phyloP scores from a whole-genome alignment of 768 basidiomycete species.

The Rickenella mellea region DNA sequence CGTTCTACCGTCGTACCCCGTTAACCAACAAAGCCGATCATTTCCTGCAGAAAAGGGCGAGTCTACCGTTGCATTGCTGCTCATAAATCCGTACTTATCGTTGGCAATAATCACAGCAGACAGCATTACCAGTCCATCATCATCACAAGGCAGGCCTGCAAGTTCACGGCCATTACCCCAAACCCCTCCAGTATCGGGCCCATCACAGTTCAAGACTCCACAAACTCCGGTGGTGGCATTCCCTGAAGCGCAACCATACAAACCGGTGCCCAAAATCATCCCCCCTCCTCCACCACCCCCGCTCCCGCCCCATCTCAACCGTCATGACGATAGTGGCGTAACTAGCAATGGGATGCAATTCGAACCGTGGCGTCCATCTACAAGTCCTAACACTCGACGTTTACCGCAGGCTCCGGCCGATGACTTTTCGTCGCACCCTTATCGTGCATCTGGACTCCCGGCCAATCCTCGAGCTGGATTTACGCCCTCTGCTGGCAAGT shows the following conservation, averaged over 20 bases:
- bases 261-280: not conserved
- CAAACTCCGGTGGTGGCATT: conserved; percentile 8
- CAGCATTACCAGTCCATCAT: conserved; percentile 17
- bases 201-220: conserved; percentile 6
- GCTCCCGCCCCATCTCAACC: not conserved
- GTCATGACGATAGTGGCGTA: too few relatives aligned
- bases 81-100: not conserved
- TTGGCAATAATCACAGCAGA: conserved; percentile 5
- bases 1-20: not conserved
- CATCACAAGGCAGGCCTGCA: conserved; percentile 14
- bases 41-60: not conserved
- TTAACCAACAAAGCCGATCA: not conserved
- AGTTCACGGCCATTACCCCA: conserved; percentile 18
- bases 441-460: too few relatives aligned
- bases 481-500: too few relatives aligned
- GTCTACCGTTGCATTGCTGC: not conserved
- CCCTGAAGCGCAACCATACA: too few relatives aligned
- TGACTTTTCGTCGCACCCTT: too few relatives aligned
- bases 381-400: too few relatives aligned
- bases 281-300: not conserved
- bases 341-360: too few relatives aligned
- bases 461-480: too few relatives aligned
- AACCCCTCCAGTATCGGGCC: conserved; percentile 12
- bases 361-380: not conserved
- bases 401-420: too few relatives aligned